Conservation (phyloP, 139 green algal species). For the Ettlia oleoabundans region DNA sequence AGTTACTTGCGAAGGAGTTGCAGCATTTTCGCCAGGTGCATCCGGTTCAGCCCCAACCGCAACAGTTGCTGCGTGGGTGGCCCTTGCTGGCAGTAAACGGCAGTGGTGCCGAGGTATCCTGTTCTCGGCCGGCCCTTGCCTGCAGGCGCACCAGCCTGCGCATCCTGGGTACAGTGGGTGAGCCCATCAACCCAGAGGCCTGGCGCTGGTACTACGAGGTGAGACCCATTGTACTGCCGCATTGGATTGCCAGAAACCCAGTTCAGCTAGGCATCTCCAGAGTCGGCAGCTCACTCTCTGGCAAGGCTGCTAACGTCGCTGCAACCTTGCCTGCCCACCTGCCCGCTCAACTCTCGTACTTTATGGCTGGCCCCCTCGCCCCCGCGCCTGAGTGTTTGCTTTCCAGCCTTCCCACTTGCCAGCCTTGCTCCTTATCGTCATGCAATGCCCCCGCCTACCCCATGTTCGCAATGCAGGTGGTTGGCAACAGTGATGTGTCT, state of each 20-base stretch:
- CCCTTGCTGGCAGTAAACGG: background rate
- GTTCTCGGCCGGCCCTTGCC: conserved; percentile 5
- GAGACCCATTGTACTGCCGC: background rate
- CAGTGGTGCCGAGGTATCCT: background rate
- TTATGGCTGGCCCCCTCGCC: too few species aligned
- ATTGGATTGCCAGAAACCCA: background rate
- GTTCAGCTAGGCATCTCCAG: background rate
- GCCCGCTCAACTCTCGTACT: background rate
- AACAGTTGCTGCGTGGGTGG: too few species aligned
- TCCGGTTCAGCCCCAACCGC: too few species aligned
- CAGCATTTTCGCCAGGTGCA: background rate
- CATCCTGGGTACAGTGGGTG: conserved; percentile 94
- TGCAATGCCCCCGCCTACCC: background rate
- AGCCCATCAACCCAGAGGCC: conserved; percentile 98
- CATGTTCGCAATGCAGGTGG: conserved; percentile 36
- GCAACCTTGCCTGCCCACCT: background rate
- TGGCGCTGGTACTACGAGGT: conserved; percentile 95
- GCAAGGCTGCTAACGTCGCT: background rate
- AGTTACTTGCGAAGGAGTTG: background rate
- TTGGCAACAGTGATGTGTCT: conserved; percentile 74
- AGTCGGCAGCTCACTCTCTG: too few species aligned
- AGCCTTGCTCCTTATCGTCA: background rate
- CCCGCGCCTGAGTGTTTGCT: too few species aligned
- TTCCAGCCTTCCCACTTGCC: background rate
- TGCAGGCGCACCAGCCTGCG: conserved; percentile 61